Evolutionary conservation across 2,329 filamentous ascomycete species (phyloP), one percentile per base, ranked within the genome.

Genomic region (Massarina eburnea): DNA sequence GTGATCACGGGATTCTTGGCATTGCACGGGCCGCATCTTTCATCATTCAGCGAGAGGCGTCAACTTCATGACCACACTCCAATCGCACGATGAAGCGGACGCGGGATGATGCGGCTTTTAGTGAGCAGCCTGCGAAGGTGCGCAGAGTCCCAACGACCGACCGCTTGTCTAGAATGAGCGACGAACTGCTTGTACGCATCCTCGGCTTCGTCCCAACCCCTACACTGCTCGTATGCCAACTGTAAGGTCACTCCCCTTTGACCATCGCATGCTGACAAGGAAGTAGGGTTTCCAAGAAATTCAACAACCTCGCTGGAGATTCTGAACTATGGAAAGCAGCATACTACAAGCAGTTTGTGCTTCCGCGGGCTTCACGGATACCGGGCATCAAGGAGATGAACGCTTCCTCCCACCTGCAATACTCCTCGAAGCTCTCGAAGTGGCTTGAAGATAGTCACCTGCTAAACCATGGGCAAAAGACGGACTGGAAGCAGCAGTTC

Each of bases 401-500:
- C 24, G 48, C 67, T 22, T 49, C 68, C 12, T 64, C 68, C 18
- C 74, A 68, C 22, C 59, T 76, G 8, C 68, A 70, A 37, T 83
- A 80, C 52, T 79, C 79, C 1, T 80, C 80, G 3, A 80, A 75
- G 43, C 61, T 79, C 8, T 80, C 81, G 10, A 80, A 76, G 65
- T 86, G 83, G 83, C 68, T 83, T 26, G 80, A 84, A 40, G 81
- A 86, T 51, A 74, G 79, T 29, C 76, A 80, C 48, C 62, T 81
- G 7, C 77, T 86, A 18, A 72, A 71, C 44, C 71, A 72, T 47
- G 76, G 76, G 10, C 68, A 64, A 5, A 61, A 72, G 17, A 84
- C 81, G 37, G 82, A 94, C 62, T 96, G 91, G 91, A 95, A 95
- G 74, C 80, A 82, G 50, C 88, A 94, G 60, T 97, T 95, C 71